phyloP scores from a whole-genome alignment of 257 asterid genomes.

The Gardenia jasminoides region DNA sequence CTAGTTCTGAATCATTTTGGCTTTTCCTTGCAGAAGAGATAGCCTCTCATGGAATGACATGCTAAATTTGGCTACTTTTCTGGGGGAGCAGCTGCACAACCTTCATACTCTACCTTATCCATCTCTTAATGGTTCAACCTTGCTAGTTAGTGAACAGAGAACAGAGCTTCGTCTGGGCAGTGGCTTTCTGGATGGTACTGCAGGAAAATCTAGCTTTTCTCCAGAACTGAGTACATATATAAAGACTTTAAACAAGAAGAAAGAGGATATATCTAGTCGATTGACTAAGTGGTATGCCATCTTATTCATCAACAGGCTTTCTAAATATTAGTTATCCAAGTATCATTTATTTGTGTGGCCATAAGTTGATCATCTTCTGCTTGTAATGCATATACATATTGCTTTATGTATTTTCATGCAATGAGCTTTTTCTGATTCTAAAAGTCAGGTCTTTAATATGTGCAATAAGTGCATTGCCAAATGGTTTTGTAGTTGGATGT shows the following conservation, averaged over 20 bases:
- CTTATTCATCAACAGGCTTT: constrained; percentile 7
- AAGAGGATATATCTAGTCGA: constrained; percentile 51
- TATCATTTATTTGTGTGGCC: background rate
- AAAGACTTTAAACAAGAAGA: constrained; percentile 58
- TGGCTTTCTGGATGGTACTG: constrained; percentile 34
- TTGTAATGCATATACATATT: too few relatives aligned
- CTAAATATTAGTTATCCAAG: background rate
- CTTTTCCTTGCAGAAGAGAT: constrained; percentile 69
- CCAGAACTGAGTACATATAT: constrained; percentile 55
- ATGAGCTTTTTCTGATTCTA: background rate
- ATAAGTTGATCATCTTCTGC: background rate
- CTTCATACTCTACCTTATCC: constrained; percentile 74
- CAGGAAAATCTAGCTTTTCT: constrained; percentile 38
- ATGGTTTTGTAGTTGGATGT: background rate
- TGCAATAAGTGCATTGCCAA: background rate
- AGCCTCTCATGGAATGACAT: constrained; percentile 59
- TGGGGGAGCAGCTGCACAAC: constrained; percentile 84
- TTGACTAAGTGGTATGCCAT: constrained; percentile 71
- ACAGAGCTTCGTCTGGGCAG: constrained; percentile 33
- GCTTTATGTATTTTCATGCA: background rate
- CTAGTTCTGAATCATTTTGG: constrained; percentile 13
- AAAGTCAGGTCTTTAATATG: background rate
- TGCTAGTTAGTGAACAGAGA: constrained; percentile 31
- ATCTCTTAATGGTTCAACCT: constrained; percentile 34
- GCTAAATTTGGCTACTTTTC: constrained; percentile 68